These are phyloP conservation scores for Solanum boliviense DNA, from an alignment of 257 asterid species.

Conservation along the genomic window DNA sequence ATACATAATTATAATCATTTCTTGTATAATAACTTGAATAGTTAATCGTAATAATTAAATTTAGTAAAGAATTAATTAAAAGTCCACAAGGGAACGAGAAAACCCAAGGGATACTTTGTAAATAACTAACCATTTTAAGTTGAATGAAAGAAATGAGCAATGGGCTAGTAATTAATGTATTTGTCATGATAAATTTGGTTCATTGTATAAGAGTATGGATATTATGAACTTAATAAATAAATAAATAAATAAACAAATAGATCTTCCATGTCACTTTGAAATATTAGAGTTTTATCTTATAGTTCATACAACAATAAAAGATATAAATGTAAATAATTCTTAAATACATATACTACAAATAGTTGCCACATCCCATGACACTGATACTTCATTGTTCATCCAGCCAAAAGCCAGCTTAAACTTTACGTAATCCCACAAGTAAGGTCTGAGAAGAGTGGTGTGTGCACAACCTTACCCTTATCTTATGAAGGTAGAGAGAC, in stretches of 20 bases:
- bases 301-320: neutral
- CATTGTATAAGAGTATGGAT: neutral
- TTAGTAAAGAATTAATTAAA: neutral
- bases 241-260: neutral
- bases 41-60: neutral
- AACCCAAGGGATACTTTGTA: neutral
- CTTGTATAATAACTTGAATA: neutral
- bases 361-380: neutral
- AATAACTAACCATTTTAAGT: neutral
- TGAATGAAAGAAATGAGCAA: neutral
- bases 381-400: neutral
- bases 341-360: neutral
- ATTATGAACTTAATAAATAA: neutral
- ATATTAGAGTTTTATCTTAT: neutral
- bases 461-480: neutral
- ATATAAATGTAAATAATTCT: neutral
- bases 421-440: neutral
- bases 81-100: neutral
- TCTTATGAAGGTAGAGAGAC: neutral
- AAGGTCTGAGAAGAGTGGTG: neutral
- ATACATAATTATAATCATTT: neutral
- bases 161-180: neutral
- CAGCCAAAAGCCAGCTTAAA: neutral
- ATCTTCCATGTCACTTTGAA: neutral
- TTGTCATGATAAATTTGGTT: neutral